Evolutionary conservation across 129 eudicot genomes (phyloP), one percentile per base, ranked within the genome.

Genomic region (Flaveria bidentis): DNA sequence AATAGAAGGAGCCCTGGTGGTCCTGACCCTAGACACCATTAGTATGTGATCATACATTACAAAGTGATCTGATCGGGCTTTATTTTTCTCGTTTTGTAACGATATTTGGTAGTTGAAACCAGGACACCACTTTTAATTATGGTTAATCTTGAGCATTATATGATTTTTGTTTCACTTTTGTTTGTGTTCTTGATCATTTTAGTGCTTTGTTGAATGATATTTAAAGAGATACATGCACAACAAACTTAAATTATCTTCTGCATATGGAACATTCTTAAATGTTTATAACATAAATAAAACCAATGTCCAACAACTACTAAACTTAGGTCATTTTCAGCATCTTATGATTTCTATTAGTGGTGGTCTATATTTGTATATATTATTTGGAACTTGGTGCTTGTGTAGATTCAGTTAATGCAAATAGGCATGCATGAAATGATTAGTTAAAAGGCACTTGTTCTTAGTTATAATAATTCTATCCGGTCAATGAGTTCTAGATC

Each of bases 11-110:
- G 89, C 75, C 91, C 88, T 10, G 91, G 88, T 20, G 91, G 91
- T 67, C 90, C 90, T 22, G 90, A 86, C 63, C 90, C 90, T 5
- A 85, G 75, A 68, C 89, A 87, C 77, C 92, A 87, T 75, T 87
- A 79, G 72, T 42, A 57, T 57, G 60, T 2, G 25, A 23, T 56
- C 33, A 67, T 11, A 67, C 15, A 68, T 55, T 39, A 23, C 75
- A 41, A 39, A 78, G 67, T 41, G 41, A 72, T 42, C 69, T 36
- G 41, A 69, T 17, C 45, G 23, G 50, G 76, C 12, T 49, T 14
- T 16, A 1, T 25, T 10, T 77, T 53, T 57, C 30, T 47, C 5
- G 22, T 33, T 63, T 62, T 47, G 47, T 20, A 75, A 63, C 42
- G 33, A 61, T 26, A 23, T 61, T 12, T 73, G 16, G 56, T 52